Conservation (phyloP, 768 basidiomycete genomes). For the Tubosaeta sp. region DNA sequence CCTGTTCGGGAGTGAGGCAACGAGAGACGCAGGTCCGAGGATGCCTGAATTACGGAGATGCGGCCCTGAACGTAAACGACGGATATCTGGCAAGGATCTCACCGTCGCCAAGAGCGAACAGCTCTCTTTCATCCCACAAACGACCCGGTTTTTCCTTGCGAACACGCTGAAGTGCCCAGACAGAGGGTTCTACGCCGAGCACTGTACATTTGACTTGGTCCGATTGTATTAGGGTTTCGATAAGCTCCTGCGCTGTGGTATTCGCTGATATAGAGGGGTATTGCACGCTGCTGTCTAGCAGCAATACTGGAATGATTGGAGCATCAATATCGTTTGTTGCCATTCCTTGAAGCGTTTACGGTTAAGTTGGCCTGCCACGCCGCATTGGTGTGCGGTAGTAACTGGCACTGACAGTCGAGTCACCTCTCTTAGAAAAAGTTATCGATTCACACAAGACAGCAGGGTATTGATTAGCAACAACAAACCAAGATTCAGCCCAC, state of each 20-base stretch:
- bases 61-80: conserved; percentile 10
- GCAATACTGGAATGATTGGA: conserved; percentile 54
- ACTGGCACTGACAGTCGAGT: not conserved
- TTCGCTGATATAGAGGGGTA: conserved; percentile 55
- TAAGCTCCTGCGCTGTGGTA: conserved; percentile 57
- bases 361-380: not conserved
- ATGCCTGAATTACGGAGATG: conserved; percentile 38
- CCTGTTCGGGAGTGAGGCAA: conserved; percentile 38
- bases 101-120: conserved; percentile 65
- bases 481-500: not conserved
- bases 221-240: conserved; percentile 44
- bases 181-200: conserved; percentile 51
- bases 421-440: too few relatives aligned
- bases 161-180: conserved; percentile 69
- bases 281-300: conserved; percentile 56
- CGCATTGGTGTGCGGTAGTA: not conserved
- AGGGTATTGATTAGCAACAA: conserved; percentile 4
- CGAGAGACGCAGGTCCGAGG: conserved; percentile 34
- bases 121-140: conserved; percentile 68
- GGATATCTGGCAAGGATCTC: conserved; percentile 7
- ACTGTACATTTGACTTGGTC: conserved; percentile 52
- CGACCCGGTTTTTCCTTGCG: conserved; percentile 55
- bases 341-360: conserved; percentile 8
- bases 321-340: conserved; percentile 30
- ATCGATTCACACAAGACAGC: conserved; percentile 5